Percentiles rank a stretch among this genome's conserved stretches.
These are phyloP conservation scores for Solanum chiquidenum DNA, from an alignment of 257 asterid species.

Conservation along the genomic window DNA sequence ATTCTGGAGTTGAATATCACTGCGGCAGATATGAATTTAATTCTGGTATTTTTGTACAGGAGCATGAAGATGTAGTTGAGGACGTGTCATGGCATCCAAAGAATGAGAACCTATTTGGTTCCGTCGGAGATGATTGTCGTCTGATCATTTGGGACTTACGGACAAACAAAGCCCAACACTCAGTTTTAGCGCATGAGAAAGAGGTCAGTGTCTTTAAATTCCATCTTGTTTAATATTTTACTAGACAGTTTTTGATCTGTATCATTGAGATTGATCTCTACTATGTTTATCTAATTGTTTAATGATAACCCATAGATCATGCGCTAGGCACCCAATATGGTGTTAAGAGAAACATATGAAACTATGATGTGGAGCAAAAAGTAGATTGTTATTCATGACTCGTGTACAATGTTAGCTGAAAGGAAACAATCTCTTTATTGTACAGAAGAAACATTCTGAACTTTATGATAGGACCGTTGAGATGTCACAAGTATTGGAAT, in stretches of 20 bases:
- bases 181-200: slow-evolving; percentile 61
- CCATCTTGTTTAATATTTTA: background rate
- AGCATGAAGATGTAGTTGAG: slow-evolving; percentile 68
- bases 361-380: background rate
- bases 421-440: background rate
- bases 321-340: background rate
- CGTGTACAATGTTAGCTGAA: background rate
- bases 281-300: background rate
- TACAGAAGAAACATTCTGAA: background rate
- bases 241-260: background rate
- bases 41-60: slow-evolving; percentile 28
- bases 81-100: slow-evolving; percentile 88
- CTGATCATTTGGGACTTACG: slow-evolving; percentile 89
- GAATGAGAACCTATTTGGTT: slow-evolving; percentile 74
- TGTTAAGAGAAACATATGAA: background rate
- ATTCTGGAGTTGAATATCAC: background rate
- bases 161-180: slow-evolving; percentile 67
- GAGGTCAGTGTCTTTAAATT: slow-evolving; percentile 35
- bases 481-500: background rate
- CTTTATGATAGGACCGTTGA: background rate
- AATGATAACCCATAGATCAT: background rate
- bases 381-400: background rate
- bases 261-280: background rate
- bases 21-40: background rate
- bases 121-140: slow-evolving; percentile 94